These are phyloP conservation scores for Fusarium coffeatum DNA, from an alignment of 2,329 filamentous ascomycete species.

Conservation along the genomic window DNA sequence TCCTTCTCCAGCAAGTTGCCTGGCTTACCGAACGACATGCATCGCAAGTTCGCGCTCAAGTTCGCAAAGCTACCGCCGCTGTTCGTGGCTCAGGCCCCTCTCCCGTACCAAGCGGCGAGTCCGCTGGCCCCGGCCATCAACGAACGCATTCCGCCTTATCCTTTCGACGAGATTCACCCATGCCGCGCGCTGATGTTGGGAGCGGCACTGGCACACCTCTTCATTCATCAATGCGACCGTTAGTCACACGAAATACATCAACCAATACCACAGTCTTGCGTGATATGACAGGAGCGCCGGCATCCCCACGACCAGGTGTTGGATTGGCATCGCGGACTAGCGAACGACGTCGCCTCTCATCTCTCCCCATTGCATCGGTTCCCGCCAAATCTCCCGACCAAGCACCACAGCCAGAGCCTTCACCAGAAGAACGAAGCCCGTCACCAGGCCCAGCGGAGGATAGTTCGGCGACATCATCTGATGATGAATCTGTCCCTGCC, in stretches of 20 bases:
- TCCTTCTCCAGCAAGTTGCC: constrained; percentile 91
- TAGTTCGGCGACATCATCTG: constrained; percentile 57
- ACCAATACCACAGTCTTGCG: constrained; percentile 58
- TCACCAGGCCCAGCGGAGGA: constrained; percentile 55
- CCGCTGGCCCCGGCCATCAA: constrained; percentile 51
- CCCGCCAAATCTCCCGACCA: constrained; percentile 41
- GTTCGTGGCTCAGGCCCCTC: constrained; percentile 69
- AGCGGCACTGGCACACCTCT: constrained; percentile 58
- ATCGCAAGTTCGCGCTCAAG: constrained; percentile 88
- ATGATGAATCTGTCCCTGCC: constrained; percentile 63
- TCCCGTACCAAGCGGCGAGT: constrained; percentile 65
- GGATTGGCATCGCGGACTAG: constrained; percentile 24
- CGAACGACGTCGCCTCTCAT: constrained; percentile 58
- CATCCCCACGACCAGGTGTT: constrained; percentile 47
- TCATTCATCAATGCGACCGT: constrained; percentile 58
- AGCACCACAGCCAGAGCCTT: constrained; percentile 22
- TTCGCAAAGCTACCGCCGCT: constrained; percentile 77
- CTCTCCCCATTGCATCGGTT: constrained; percentile 55
- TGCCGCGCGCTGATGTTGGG: constrained; percentile 60
- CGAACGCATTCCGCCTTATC: constrained; percentile 66
- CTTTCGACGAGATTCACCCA: constrained; percentile 67
- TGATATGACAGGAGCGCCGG: constrained; percentile 49
- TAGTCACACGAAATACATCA: constrained; percentile 61
- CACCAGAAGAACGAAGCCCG: constrained; percentile 40
- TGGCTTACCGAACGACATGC: constrained; percentile 94